Evolutionary conservation across 352 stramenopile species (phyloP).

Genomic region (Saprolegnia parasitica): DNA sequence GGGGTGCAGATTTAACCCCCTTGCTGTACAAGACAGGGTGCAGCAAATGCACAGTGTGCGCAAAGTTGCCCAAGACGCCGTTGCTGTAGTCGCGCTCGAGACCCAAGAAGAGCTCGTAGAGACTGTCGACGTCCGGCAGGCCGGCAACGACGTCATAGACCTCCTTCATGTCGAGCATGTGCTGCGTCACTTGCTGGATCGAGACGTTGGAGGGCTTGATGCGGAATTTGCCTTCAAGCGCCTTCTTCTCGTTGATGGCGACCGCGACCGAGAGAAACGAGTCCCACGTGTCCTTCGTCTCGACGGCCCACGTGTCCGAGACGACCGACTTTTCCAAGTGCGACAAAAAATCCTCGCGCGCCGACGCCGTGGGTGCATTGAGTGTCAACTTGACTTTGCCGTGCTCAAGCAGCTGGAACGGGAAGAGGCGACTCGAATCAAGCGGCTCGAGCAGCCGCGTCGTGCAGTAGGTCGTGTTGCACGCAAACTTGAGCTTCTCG

Average conservation of each 20-base stretch:
- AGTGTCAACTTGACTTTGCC: constrained; percentile 11
- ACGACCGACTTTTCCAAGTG: constrained; percentile 1
- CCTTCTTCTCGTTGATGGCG: constrained; percentile 15
- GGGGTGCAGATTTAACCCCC: neutral
- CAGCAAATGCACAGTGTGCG: constrained; percentile 21
- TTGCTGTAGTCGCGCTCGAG: constrained; percentile 15
- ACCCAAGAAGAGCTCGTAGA: constrained; percentile 15
- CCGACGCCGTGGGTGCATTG: neutral
- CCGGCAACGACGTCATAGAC: constrained; percentile 6
- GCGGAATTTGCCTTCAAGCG: neutral
- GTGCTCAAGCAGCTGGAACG: constrained; percentile 9
- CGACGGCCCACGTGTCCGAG: neutral
- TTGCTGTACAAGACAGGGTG: constrained; percentile 16
- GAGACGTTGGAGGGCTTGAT: neutral
- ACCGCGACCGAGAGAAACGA: constrained; percentile 12
- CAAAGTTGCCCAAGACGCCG: constrained; percentile 13
- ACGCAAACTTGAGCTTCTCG: constrained; percentile 18
- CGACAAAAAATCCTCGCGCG: neutral
- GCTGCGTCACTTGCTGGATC: neutral
- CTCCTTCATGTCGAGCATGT: constrained; percentile 21
- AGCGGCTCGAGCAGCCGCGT: neutral
- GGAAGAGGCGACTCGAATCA: neutral
- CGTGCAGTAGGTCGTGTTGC: constrained; percentile 1
- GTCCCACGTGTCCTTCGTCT: constrained; percentile 3
- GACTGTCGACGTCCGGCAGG: neutral